phyloP scores from a whole-genome alignment of 352 stramenopile genomes.

The Globisporangium paroecandrum region DNA sequence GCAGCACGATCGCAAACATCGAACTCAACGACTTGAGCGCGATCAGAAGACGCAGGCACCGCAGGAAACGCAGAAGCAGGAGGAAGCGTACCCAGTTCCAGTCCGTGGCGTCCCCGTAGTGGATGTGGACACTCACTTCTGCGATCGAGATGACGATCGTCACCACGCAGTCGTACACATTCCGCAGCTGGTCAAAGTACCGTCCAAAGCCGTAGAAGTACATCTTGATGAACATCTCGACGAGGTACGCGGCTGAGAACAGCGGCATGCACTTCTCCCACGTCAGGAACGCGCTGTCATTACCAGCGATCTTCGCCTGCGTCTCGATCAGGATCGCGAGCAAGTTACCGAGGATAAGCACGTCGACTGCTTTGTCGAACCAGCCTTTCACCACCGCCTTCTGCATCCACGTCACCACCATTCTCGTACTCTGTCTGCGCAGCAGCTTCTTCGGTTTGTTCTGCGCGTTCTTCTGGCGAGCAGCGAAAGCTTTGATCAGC shows the following conservation, averaged over 20 bases:
- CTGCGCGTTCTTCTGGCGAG: slow-evolving; percentile 19
- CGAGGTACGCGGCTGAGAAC: slow-evolving; percentile 66
- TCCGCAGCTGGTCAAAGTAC: slow-evolving; percentile 68
- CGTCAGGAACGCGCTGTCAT: slow-evolving; percentile 20
- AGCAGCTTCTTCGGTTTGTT: slow-evolving; percentile 20
- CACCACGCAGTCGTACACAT: slow-evolving; percentile 83
- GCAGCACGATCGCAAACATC: slow-evolving; percentile 54
- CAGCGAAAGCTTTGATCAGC: slow-evolving; percentile 29
- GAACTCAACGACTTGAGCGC: slow-evolving; percentile 41
- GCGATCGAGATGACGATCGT: slow-evolving; percentile 53
- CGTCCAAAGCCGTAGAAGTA: slow-evolving; percentile 41
- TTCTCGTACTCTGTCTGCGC: slow-evolving; percentile 6
- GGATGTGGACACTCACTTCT: slow-evolving; percentile 50
- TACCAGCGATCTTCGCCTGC: slow-evolving; percentile 38
- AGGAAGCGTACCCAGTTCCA: slow-evolving; percentile 57
- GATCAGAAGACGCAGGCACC: slow-evolving; percentile 46
- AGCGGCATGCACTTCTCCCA: slow-evolving; percentile 60
- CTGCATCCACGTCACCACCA: slow-evolving; percentile 23
- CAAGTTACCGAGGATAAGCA: slow-evolving; percentile 43
- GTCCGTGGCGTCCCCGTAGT: slow-evolving; percentile 33
- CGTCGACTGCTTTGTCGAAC: slow-evolving; percentile 36
- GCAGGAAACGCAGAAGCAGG: slow-evolving; percentile 57
- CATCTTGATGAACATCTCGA: slow-evolving; percentile 85
- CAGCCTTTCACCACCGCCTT: slow-evolving; percentile 25
- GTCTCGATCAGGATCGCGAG: slow-evolving; percentile 48